Percentiles rank a stretch among this genome's conserved stretches.
These are phyloP conservation scores for Pythium sp. DNA, from an alignment of 352 stramenopile species.

Conservation along the genomic window DNA sequence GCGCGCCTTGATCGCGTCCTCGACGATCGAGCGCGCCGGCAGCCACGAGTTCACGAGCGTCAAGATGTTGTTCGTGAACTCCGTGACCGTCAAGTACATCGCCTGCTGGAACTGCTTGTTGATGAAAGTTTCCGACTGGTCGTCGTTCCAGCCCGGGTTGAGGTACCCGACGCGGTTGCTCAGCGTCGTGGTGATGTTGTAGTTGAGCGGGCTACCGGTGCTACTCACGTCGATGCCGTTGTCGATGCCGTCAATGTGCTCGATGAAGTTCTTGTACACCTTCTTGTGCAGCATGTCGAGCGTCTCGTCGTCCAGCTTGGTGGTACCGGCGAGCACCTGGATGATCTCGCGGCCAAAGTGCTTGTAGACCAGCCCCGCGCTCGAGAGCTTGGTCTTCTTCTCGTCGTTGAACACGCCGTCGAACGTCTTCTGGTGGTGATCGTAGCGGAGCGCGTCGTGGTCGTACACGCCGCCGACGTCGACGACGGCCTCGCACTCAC, in stretches of 20 bases:
- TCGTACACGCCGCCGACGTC: constrained; percentile 97
- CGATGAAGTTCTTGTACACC: constrained; percentile 96
- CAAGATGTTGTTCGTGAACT: constrained; percentile 92
- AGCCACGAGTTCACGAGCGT: constrained; percentile 94
- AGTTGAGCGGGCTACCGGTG: constrained; percentile 54
- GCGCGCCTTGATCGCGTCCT: constrained; percentile 84
- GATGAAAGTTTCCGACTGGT: constrained; percentile 61
- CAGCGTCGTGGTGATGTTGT: constrained; percentile 73
- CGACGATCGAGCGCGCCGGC: constrained; percentile 91
- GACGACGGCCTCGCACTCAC: constrained; percentile 94
- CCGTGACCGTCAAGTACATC: constrained; percentile 92
- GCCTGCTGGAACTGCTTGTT: constrained; percentile 95
- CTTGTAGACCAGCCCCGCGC: constrained; percentile 97
- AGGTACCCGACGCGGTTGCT: constrained; percentile 89
- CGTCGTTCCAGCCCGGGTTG: constrained; percentile 97
- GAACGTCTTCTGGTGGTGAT: constrained; percentile 98
- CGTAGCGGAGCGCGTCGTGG: constrained; percentile 84
- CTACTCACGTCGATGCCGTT: constrained; percentile 93
- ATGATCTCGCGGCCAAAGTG: constrained; percentile 98
- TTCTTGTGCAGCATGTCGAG: constrained; percentile 88
- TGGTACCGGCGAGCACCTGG: constrained; percentile 49
- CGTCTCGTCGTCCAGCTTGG: constrained; percentile 58
- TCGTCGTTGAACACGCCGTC: constrained; percentile 72
- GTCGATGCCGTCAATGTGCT: constrained; percentile 99
- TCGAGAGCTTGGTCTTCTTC: constrained; percentile 91